Conservation (phyloP, 2,329 filamentous ascomycete species). For the Aureobasidium sp. region DNA sequence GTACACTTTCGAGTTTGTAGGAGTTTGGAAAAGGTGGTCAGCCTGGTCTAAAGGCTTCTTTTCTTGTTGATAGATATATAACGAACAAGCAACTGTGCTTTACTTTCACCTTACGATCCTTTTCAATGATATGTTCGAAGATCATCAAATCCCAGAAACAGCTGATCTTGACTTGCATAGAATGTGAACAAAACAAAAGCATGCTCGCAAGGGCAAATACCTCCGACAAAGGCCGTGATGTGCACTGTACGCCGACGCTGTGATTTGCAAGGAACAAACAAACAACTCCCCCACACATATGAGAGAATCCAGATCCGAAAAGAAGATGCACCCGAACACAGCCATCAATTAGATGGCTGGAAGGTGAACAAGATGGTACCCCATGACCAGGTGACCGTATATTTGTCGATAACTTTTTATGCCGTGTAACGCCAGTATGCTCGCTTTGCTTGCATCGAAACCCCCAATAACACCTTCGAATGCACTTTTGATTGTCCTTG, state of each 20-base stretch:
- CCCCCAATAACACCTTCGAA: not conserved
- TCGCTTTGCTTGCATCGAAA: not conserved
- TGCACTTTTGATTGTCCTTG: conserved; percentile 5
- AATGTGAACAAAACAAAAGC: not conserved
- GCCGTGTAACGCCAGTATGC: conserved; percentile 1
- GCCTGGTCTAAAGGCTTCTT: not conserved
- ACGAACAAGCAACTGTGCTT: not conserved
- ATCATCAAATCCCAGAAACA: not conserved
- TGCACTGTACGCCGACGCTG: not conserved
- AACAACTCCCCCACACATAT: not conserved
- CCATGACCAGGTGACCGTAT: not conserved
- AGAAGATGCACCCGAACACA: not conserved
- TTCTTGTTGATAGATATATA: conserved; percentile 3
- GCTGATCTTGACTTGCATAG: not conserved
- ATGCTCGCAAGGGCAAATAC: not conserved
- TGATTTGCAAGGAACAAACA: not conserved
- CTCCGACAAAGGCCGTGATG: not conserved
- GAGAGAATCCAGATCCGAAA: not conserved
- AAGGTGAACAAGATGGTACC: no score
- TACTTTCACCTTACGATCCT: not conserved
- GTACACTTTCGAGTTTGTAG: not conserved
- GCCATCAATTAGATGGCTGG: not conserved
- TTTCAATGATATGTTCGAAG: not conserved
- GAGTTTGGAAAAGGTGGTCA: not conserved
- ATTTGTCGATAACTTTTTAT: not conserved